Conservation (phyloP, 345 rosid genomes). For the Lepidium didymum region DNA sequence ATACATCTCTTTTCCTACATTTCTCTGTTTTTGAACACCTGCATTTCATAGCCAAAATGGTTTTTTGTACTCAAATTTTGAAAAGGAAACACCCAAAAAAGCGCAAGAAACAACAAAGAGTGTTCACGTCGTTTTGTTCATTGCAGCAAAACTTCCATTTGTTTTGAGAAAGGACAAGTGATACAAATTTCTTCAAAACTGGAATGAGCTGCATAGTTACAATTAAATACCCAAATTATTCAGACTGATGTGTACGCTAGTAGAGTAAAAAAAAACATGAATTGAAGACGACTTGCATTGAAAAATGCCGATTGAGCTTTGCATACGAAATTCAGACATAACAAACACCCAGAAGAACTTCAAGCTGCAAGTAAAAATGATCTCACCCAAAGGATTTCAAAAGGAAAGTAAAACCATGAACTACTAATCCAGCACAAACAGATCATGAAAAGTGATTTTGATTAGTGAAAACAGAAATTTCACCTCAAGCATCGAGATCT, state of each 20-base stretch:
- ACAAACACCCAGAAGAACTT: background rate
- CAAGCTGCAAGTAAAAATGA: background rate
- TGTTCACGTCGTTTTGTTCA: conserved; percentile 13
- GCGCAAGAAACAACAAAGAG: background rate
- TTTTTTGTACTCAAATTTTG: conserved; percentile 36
- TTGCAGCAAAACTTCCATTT: conserved; percentile 43
- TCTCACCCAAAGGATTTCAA: background rate
- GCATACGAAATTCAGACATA: background rate
- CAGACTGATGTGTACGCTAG: conserved; percentile 29
- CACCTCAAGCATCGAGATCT: conserved; percentile 46
- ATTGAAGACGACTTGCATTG: background rate
- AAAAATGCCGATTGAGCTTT: background rate
- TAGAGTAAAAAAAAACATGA: background rate
- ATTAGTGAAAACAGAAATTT: background rate
- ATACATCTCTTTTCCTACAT: conserved; percentile 40
- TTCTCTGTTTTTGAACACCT: conserved; percentile 26
- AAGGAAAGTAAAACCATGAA: background rate
- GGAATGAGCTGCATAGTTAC: background rate
- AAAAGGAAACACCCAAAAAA: background rate
- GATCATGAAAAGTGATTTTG: background rate
- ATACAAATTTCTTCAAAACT: conserved; percentile 49
- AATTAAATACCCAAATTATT: conserved; percentile 47
- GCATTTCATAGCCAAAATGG: conserved; percentile 38
- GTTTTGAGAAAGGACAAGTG: conserved; percentile 59
- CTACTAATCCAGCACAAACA: background rate